Conservation (phyloP, 371 early-diverging fungal genomes). For the Zopfochytrium polystomum region DNA sequence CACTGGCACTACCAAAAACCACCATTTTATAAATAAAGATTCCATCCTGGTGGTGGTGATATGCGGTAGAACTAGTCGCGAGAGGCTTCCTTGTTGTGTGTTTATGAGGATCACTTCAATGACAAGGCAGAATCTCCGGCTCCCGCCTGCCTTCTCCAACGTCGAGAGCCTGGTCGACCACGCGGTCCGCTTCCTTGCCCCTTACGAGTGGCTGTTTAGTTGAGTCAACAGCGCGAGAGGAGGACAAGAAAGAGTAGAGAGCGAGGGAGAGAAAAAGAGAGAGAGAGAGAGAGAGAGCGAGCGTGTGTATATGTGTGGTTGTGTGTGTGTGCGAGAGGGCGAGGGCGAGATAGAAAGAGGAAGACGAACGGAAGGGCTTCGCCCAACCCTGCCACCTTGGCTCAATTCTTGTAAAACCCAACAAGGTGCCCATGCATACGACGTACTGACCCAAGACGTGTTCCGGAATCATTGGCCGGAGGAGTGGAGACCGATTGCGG, state of each 20-base stretch:
- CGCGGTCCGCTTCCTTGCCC: constrained; percentile 10
- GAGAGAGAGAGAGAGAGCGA: too few species aligned
- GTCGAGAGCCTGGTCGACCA: neutral
- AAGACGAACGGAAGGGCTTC: neutral
- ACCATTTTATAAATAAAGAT: too few species aligned
- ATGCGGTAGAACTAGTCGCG: too few species aligned
- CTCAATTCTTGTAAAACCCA: neutral
- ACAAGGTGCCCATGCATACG: constrained; percentile 20
- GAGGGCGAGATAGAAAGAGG: neutral
- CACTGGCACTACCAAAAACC: too few species aligned
- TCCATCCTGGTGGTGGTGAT: too few species aligned
- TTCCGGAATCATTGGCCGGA: constrained; percentile 8
- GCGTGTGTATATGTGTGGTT: neutral
- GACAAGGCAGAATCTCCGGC: too few species aligned
- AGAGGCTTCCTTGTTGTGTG: too few species aligned
- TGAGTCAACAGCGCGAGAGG: neutral
- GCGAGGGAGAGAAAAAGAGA: too few species aligned
- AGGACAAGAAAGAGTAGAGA: neutral
- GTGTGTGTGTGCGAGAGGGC: neutral
- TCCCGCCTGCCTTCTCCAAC: too few species aligned
- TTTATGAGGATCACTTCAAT: too few species aligned
- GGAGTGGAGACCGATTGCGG: constrained; percentile 21
- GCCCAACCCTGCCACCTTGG: neutral
- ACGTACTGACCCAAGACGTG: constrained; percentile 11
- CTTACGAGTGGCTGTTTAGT: neutral